phyloP scores from a whole-genome alignment of 805 yeast genomes.

The Ogataea pini region DNA sequence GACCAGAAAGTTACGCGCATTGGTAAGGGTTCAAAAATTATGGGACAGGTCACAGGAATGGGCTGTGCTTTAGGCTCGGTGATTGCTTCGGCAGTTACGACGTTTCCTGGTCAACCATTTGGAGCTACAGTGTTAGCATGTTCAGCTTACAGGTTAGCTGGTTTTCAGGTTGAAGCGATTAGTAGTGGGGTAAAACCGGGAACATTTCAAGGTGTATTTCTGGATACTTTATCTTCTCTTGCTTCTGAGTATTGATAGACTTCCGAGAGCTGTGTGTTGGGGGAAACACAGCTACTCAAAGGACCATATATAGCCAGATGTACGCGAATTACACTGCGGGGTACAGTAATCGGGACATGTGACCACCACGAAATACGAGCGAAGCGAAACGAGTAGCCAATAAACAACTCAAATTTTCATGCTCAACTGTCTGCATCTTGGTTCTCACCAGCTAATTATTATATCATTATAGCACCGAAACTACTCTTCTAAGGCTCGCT shows the following conservation, averaged over 20 bases:
- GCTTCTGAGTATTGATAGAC: not conserved
- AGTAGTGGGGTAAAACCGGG: slow-evolving; percentile 42
- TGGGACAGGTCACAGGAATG: slow-evolving; percentile 75
- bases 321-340: no score
- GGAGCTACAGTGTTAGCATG: slow-evolving; percentile 58
- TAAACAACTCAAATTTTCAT: no score
- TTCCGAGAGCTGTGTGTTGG: not conserved
- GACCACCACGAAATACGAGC: no score
- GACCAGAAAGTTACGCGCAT: slow-evolving; percentile 37
- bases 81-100: slow-evolving; percentile 59
- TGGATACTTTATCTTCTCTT: slow-evolving; percentile 42
- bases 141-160: slow-evolving; percentile 59
- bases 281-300: not conserved
- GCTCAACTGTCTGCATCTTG: no score
- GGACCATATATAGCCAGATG: not conserved
- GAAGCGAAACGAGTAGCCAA: no score
- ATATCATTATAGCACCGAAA: no score
- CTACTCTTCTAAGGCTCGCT: no score
- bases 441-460: no score
- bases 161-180: slow-evolving; percentile 44
- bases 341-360: no score
- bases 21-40: slow-evolving; percentile 49
- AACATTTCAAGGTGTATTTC: slow-evolving; percentile 46
- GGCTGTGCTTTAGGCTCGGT: slow-evolving; percentile 83
- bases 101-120: slow-evolving; percentile 41